Evolutionary conservation across 176 grass and related monocot species (phyloP).

Genomic region (Pontederia crassipes): DNA sequence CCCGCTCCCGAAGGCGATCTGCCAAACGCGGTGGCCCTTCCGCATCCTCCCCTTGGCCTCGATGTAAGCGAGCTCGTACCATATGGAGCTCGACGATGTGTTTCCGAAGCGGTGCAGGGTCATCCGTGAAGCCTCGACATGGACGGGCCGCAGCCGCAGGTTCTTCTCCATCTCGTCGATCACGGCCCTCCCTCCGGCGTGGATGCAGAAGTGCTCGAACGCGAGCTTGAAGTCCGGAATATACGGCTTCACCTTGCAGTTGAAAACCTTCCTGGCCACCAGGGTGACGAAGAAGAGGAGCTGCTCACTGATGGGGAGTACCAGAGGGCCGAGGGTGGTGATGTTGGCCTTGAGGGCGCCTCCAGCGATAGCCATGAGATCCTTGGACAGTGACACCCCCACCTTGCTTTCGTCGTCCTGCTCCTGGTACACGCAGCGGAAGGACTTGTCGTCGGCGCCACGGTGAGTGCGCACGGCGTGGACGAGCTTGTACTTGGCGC

Average conservation of each 20-base stretch:
- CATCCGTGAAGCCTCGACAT: constrained; percentile 90
- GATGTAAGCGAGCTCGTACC: constrained; percentile 87
- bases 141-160: constrained; percentile 53
- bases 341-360: constrained; percentile 86
- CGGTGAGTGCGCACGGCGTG: constrained; percentile 80
- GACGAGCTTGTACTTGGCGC: constrained; percentile 56
- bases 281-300: constrained; percentile 76
- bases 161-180: constrained; percentile 96
- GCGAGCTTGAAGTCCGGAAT: constrained; percentile 92
- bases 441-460: constrained; percentile 67
- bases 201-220: constrained; percentile 96
- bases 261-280: constrained; percentile 62
- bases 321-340: constrained; percentile 75
- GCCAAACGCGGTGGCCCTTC: constrained; percentile 71
- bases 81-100: constrained; percentile 90
- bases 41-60: constrained; percentile 82
- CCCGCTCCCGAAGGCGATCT: constrained; percentile 85
- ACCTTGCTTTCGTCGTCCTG: constrained; percentile 63
- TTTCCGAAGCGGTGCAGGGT: constrained; percentile 79
- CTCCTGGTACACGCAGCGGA: constrained; percentile 83
- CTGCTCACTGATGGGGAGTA: constrained; percentile 81
- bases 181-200: constrained; percentile 71
- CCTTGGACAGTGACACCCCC: constrained; percentile 68
- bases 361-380: constrained; percentile 84
- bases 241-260: constrained; percentile 70